These are phyloP conservation scores for Paxillus involutus DNA, from an alignment of 768 basidiomycete genomes.

Conservation along the genomic window DNA sequence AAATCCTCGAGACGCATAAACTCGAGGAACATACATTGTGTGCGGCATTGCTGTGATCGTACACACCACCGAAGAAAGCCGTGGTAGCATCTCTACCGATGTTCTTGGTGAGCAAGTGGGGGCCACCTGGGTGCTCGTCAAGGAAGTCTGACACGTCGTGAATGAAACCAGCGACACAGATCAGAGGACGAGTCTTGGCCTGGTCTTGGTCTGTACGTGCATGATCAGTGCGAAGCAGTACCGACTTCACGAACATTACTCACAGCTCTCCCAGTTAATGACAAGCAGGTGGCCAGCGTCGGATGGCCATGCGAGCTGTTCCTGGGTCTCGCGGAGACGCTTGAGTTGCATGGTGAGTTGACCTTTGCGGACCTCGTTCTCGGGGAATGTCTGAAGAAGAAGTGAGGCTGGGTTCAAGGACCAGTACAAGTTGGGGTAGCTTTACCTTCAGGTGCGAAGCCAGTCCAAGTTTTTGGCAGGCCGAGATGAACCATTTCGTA, in stretches of 20 bases:
- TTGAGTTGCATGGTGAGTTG: conserved; percentile 94
- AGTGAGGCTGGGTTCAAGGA: neutral
- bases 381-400: conserved; percentile 47
- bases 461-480: conserved; percentile 47
- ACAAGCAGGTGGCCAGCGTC: conserved; percentile 75
- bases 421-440: neutral
- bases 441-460: conserved; percentile 56
- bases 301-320: conserved; percentile 76
- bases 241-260: conserved; percentile 21
- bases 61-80: conserved; percentile 92
- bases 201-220: conserved; percentile 68
- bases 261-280: conserved; percentile 85
- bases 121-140: conserved; percentile 91
- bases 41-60: conserved; percentile 86
- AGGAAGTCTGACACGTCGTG: conserved; percentile 85
- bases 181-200: conserved; percentile 71
- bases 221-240: neutral
- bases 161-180: conserved; percentile 90
- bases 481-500: conserved; percentile 85
- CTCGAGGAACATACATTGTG: conserved; percentile 59
- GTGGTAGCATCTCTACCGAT: conserved; percentile 92
- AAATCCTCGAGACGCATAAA: neutral
- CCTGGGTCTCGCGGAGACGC: conserved; percentile 76
- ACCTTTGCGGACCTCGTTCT: conserved; percentile 80
- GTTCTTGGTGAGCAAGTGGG: conserved; percentile 77